These are phyloP conservation scores for Diplotaxis tenuifolia DNA, from an alignment of 345 rosid genomes.

Conservation along the genomic window DNA sequence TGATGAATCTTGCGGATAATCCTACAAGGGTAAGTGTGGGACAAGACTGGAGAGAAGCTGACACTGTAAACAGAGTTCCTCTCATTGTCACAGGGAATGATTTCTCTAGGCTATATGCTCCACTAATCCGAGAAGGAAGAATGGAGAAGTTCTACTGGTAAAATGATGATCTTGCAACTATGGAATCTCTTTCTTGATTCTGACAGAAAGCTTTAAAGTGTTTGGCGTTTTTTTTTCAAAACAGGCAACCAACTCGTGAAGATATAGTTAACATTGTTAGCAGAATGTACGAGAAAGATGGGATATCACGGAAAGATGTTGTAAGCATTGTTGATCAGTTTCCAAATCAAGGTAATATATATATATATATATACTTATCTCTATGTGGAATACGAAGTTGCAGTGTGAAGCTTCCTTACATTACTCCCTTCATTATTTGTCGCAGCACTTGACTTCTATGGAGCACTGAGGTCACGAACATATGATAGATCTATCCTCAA, in stretches of 20 bases:
- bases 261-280: conserved; percentile 82
- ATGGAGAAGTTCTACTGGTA: conserved; percentile 98
- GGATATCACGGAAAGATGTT: conserved; percentile 65
- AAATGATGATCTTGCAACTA: not conserved
- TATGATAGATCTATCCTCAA: conserved; percentile 80
- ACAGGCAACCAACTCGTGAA: conserved; percentile 89
- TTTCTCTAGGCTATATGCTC: conserved; percentile 84
- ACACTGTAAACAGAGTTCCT: conserved; percentile 76
- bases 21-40: conserved; percentile 95
- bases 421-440: not conserved
- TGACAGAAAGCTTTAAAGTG: conserved; percentile 3
- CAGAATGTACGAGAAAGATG: conserved; percentile 90
- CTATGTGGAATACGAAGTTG: not conserved
- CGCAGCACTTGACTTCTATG: conserved; percentile 91
- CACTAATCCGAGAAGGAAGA: conserved; percentile 97
- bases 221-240: conserved; percentile 16
- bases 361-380: too few species aligned
- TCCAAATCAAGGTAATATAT: conserved; percentile 78
- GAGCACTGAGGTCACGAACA: conserved; percentile 90
- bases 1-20: conserved; percentile 89
- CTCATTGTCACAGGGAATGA: conserved; percentile 90
- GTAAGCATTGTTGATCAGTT: conserved; percentile 61
- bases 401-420: not conserved
- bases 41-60: conserved; percentile 92
- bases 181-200: not conserved